These are phyloP conservation scores for Cyberlindnera nakhonratchasimensis DNA, from an alignment of 805 yeast genomes.

Conservation along the genomic window DNA sequence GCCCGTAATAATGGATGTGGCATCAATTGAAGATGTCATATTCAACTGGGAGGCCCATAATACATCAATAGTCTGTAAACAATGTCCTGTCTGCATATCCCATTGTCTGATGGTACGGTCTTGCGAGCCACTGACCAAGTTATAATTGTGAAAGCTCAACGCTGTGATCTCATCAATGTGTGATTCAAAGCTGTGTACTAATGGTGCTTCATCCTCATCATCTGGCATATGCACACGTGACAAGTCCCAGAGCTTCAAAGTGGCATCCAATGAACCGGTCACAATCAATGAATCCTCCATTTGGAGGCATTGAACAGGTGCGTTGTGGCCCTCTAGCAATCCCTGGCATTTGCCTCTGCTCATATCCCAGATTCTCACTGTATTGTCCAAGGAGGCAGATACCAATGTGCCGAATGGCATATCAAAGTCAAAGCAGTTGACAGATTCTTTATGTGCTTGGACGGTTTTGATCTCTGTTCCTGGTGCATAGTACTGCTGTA, in stretches of 20 bases:
- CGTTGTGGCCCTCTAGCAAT: slow-evolving; percentile 55
- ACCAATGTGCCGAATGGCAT: slow-evolving; percentile 74
- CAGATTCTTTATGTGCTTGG: slow-evolving; percentile 48
- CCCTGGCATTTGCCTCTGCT: slow-evolving; percentile 50
- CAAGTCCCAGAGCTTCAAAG: slow-evolving; percentile 59
- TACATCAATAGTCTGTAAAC: slow-evolving; percentile 68
- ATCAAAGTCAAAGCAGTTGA: slow-evolving; percentile 64
- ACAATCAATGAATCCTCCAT: slow-evolving; percentile 47
- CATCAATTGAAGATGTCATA: slow-evolving; percentile 15
- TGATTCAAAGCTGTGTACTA: slow-evolving; percentile 52
- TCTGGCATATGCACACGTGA: slow-evolving; percentile 24
- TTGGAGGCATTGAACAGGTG: slow-evolving; percentile 57
- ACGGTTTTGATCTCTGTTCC: slow-evolving; percentile 52
- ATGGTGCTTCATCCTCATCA: slow-evolving; percentile 29
- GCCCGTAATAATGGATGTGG: slow-evolving; percentile 11
- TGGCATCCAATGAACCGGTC: slow-evolving; percentile 63
- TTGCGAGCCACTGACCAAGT: slow-evolving; percentile 65
- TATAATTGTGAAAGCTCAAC: slow-evolving; percentile 47
- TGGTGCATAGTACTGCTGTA: slow-evolving; percentile 60
- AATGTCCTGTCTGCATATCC: slow-evolving; percentile 65
- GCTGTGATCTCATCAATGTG: slow-evolving; percentile 69
- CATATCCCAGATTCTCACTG: slow-evolving; percentile 82
- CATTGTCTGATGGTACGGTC: slow-evolving; percentile 74
- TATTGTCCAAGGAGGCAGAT: slow-evolving; percentile 73
- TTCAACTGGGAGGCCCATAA: slow-evolving; percentile 48